Base-by-base conservation (phyloP, 345 rosid genomes). In the Lumnitzera littorea region DNA sequence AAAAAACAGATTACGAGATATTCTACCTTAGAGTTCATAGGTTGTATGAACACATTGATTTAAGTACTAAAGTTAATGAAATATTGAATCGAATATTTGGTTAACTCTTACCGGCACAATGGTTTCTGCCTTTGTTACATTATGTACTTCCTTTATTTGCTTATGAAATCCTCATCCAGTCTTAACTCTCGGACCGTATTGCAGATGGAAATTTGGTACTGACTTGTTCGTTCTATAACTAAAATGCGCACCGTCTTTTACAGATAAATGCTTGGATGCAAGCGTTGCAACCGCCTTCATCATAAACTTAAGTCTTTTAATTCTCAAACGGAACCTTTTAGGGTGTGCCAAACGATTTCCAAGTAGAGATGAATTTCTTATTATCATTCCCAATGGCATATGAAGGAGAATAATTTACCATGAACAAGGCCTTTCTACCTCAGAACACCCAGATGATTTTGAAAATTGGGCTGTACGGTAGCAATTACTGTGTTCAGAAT, bases 101-200 rank as follows among this genome's bases (percentile, higher is more conserved):
- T 12, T 41, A 16, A 11, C 15, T 46, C 12, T 52, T 49, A 87
- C 98, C 96, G 0, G 96, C 76, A 81, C 96, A 87, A 65, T 92
- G 98, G 72, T 89, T 92, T 85, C 79, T 87, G 68, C 96, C 98
- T 77, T 92, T 92, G 78, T 92, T 92, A 96, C 98, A 92, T 25
- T 96, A 96, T 15, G 78, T 85, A 58, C 78, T 85, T 56, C 98
- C 98, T 77, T 77, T 87, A 77, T 89, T 89, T 17, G 96, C 98
- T 65, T 87, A 85, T 15, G 98, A 92, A 66, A 92, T 92, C 60
- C 96, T 78, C 83, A 66, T 78, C n/a, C 73, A 96, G 79, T 60
- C 96, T 87, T 70, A 85, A 64, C 76, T 31, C 67, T 68, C 61
- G 23, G 56, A 65, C 53, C 24, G 67, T 58, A 48, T 36, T 9